phyloP scores from a whole-genome alignment of 2,329 filamentous ascomycete genomes.

The Aureobasidium sp. region DNA sequence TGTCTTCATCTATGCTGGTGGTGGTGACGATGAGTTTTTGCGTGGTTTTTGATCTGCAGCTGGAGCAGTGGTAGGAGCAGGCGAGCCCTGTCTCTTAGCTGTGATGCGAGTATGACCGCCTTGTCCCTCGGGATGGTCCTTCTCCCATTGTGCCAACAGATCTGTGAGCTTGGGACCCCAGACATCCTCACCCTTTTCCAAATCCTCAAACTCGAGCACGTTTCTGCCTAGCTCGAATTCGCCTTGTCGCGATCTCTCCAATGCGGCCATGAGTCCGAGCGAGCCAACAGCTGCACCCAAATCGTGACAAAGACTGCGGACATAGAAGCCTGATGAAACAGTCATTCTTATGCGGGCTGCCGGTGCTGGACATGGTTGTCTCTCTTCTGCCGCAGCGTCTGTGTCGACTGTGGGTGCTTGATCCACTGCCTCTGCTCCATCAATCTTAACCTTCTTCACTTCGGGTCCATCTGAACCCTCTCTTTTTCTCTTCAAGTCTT shows the following conservation, averaged over 20 bases:
- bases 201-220: constrained; percentile 70
- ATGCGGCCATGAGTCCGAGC: constrained; percentile 75
- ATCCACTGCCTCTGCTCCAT: constrained; percentile 13
- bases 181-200: constrained; percentile 66
- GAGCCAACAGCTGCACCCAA: constrained; percentile 76
- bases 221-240: constrained; percentile 69
- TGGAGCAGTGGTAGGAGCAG: not conserved
- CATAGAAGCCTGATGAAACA: constrained; percentile 93
- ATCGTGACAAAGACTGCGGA: constrained; percentile 88
- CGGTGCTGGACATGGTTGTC: constrained; percentile 43
- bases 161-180: constrained; percentile 67
- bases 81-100: not conserved
- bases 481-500: constrained; percentile 27
- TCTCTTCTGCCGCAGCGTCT: not conserved
- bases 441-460: constrained; percentile 14
- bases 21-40: constrained; percentile 14
- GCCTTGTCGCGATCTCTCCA: constrained; percentile 73
- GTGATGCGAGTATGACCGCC: not conserved
- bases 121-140: constrained; percentile 5
- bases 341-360: constrained; percentile 82
- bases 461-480: constrained; percentile 19
- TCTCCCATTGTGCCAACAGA: constrained; percentile 6
- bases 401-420: not conserved
- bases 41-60: not conserved
- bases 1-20: not conserved